Evolutionary conservation across 2,329 filamentous ascomycete genomes (phyloP), one percentile per base, ranked within the genome.

Genomic region (Claviceps pazoutovae): DNA sequence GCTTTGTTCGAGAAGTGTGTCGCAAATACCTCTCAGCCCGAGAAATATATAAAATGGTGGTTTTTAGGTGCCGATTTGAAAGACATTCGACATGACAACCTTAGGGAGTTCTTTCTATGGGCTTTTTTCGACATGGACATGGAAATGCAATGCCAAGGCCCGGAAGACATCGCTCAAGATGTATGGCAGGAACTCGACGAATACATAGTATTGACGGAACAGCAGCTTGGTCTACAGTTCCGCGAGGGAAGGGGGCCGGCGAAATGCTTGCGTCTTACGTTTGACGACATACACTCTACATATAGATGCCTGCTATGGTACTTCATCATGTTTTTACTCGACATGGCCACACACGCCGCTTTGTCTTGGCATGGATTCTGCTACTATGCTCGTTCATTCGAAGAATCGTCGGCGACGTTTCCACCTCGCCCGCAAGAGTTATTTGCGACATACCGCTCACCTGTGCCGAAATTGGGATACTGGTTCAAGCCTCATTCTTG

Each of bases 221-320:
- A 67, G 46, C 64, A 72, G 45, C 66, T 83, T 4, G 77, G 75
- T 4, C 64, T 68, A 37, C 65, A 63, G 19, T 66, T 88, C 7
- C 62, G 70, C 42, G 67, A 68, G 1, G 84, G 84, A 1, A 67
- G 71, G 21, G 81, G 82, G 1, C 66, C 68, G 19, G 80, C 78
- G 2, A 72, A 71, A 58, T 70, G 75, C 49, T 62, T 87, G 55
- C 72, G 82, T n/a, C 66, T 86, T 58, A 85, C 82, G 2, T 59
- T 86, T n/a, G 83, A 88, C 62, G 66, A 70, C 7, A 72, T 86
- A 54, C 68, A 74, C 16, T 80, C 80, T 58, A 68, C 74, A 7
- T 82, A 84, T 62, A 73, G 82, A 46, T 78, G 78, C 51, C 64
- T 85, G 30, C 48, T 74, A n/a, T 86, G 82, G 81, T 86, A 86